Percentiles rank a stretch among this genome's conserved stretches.
These are phyloP conservation scores for Cucumis melo DNA, from an alignment of 306 rosid genomes.

Conservation along the genomic window DNA sequence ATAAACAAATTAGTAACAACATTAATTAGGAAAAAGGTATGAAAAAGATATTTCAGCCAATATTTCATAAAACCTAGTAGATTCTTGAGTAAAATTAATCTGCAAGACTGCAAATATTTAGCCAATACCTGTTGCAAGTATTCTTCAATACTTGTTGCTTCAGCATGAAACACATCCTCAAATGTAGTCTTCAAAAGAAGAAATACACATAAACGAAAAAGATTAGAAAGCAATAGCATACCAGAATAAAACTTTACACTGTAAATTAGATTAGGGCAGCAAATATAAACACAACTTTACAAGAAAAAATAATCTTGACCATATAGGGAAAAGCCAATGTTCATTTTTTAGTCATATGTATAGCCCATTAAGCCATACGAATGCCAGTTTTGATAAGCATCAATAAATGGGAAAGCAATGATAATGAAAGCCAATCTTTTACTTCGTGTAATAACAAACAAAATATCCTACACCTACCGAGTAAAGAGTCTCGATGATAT, in stretches of 20 bases:
- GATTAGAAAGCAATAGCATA: slow-evolving; percentile 13
- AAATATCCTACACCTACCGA: no score
- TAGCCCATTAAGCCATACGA: neutral
- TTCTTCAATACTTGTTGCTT: slow-evolving; percentile 94
- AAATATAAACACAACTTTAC: neutral
- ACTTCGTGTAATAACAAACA: no score
- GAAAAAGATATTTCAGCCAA: neutral
- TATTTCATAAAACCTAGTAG: neutral
- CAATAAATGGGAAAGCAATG: neutral
- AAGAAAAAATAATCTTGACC: neutral
- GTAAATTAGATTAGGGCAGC: neutral
- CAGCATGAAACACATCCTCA: slow-evolving; percentile 97
- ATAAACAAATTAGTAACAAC: no score
- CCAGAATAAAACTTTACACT: neutral
- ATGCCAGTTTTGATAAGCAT: neutral
- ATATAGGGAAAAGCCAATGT: neutral
- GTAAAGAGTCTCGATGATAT: no score
- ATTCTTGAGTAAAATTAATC: neutral
- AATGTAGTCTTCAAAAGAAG: slow-evolving; percentile 60
- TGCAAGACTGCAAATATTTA: neutral
- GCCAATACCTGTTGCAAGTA: slow-evolving; percentile 83
- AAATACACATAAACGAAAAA: neutral
- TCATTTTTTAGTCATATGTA: neutral
- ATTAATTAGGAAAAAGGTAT: neutral
- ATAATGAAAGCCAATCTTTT: neutral